Evolutionary conservation across 2,329 filamentous ascomycete genomes (phyloP).

Genomic region (Leptographium flavum): DNA sequence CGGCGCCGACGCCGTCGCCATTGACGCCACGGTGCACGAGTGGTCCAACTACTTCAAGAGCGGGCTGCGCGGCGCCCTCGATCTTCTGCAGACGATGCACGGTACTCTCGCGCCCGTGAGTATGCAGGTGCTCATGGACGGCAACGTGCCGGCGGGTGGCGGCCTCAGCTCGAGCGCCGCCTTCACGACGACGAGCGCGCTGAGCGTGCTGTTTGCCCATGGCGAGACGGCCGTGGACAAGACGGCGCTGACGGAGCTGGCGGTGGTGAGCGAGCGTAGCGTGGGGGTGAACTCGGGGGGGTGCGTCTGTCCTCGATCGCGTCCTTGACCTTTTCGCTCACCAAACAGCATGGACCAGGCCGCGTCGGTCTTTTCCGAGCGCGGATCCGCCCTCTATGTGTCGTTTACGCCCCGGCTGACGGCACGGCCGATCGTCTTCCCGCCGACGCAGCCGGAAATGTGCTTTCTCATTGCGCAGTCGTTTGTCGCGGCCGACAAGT

Average conservation of each 20-base stretch:
- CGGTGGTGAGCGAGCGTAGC: constrained; percentile 84
- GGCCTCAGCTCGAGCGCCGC: constrained; percentile 89
- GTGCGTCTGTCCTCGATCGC: constrained; percentile 28
- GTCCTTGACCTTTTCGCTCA: neutral
- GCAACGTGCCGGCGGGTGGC: constrained; percentile 80
- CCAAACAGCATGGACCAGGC: constrained; percentile 78
- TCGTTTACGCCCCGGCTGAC: constrained; percentile 70
- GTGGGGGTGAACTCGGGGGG: constrained; percentile 95
- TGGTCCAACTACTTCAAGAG: constrained; percentile 99
- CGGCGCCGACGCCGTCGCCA: constrained; percentile 46
- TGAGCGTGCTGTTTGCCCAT: constrained; percentile 80
- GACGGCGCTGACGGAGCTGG: constrained; percentile 80
- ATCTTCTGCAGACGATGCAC: constrained; percentile 58
- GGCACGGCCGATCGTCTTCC: constrained; percentile 68
- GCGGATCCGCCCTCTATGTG: constrained; percentile 77
- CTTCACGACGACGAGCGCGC: constrained; percentile 77
- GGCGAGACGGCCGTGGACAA: constrained; percentile 69
- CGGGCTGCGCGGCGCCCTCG: constrained; percentile 68
- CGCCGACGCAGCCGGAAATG: constrained; percentile 65
- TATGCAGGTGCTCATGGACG: constrained; percentile 83
- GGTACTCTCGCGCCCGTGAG: constrained; percentile 48
- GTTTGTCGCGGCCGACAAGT: constrained; percentile 88
- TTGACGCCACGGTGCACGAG: constrained; percentile 74
- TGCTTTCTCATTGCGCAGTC: constrained; percentile 91
- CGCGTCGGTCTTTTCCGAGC: constrained; percentile 83